A percentile compares a stretch with the other conserved stretches of the same genome.
phyloP scores from a whole-genome alignment of 805 yeast species.

The Wickerhamiella cacticola region DNA sequence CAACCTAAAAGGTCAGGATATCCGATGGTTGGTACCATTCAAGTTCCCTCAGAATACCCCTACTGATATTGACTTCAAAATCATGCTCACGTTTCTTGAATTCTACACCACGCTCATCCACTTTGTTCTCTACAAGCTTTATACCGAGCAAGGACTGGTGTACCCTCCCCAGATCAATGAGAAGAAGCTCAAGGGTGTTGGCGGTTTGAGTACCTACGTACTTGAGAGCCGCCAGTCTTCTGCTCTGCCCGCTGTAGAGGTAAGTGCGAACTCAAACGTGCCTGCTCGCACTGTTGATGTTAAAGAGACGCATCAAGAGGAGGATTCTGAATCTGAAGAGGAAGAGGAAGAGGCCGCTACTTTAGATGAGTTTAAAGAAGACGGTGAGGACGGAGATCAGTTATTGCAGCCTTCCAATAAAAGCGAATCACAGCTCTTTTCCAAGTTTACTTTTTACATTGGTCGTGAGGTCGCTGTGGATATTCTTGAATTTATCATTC shows the following conservation, averaged over 20 bases:
- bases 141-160: conserved; percentile 70
- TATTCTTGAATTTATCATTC: conserved; percentile 71
- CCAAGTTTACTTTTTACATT: conserved; percentile 65
- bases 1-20: conserved; percentile 74
- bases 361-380: conserved; percentile 61
- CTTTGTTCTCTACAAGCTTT: conserved; percentile 74
- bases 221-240: conserved; percentile 37
- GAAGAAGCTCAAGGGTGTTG: conserved; percentile 66
- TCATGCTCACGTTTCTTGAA: conserved; percentile 93
- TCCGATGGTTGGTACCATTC: conserved; percentile 94
- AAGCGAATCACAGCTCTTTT: conserved; percentile 37
- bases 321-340: conserved; percentile 21
- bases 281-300: conserved; percentile 39
- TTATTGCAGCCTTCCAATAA: conserved; percentile 50
- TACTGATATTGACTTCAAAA: conserved; percentile 83
- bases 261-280: conserved; percentile 25
- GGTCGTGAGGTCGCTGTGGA: conserved; percentile 96
- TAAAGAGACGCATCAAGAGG: conserved; percentile 28
- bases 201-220: conserved; percentile 77
- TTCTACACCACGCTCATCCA: conserved; percentile 87
- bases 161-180: conserved; percentile 83
- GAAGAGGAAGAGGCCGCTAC: conserved; percentile 37
- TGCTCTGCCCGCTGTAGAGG: conserved; percentile 25
- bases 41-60: conserved; percentile 95
- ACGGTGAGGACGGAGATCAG: conserved; percentile 39